phyloP scores from a whole-genome alignment of 805 yeast genomes.

The Hanseniaspora occidentalis region DNA sequence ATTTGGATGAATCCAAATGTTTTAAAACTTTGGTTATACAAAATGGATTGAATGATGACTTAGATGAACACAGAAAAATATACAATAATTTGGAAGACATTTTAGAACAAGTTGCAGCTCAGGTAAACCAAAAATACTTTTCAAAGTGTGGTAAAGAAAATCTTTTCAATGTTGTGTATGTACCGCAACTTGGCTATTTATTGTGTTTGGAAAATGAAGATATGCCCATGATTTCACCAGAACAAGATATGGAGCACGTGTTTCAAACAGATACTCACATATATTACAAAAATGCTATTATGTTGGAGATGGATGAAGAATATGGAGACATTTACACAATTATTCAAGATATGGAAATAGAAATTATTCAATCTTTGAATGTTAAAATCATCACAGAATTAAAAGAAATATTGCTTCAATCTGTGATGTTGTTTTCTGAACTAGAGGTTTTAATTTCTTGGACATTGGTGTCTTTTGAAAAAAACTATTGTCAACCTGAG shows the following conservation, averaged over 20 bases:
- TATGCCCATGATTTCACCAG: background rate
- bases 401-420: slow-evolving; percentile 8
- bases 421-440: slow-evolving; percentile 21
- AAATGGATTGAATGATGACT: slow-evolving; percentile 19
- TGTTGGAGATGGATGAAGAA: slow-evolving; percentile 23
- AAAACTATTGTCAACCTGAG: slow-evolving; percentile 24
- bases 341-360: slow-evolving; percentile 31
- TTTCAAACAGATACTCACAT: slow-evolving; percentile 27
- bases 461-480: slow-evolving; percentile 19
- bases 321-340: slow-evolving; percentile 32
- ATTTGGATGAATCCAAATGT: slow-evolving; percentile 26
- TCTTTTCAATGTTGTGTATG: slow-evolving; percentile 27
- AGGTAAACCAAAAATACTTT: slow-evolving; percentile 8
- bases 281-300: slow-evolving; percentile 26
- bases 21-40: slow-evolving; percentile 18
- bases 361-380: slow-evolving; percentile 25
- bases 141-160: slow-evolving; percentile 7
- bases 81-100: slow-evolving; percentile 25
- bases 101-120: slow-evolving; percentile 14
- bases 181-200: slow-evolving; percentile 35
- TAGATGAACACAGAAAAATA: slow-evolving; percentile 17
- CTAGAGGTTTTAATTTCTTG: slow-evolving; percentile 28
- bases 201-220: slow-evolving; percentile 16
- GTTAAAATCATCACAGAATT: slow-evolving; percentile 9
- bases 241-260: slow-evolving; percentile 17